Conservation (phyloP, 2,329 filamentous ascomycete species). For the Chrysoporthe puriensis region DNA sequence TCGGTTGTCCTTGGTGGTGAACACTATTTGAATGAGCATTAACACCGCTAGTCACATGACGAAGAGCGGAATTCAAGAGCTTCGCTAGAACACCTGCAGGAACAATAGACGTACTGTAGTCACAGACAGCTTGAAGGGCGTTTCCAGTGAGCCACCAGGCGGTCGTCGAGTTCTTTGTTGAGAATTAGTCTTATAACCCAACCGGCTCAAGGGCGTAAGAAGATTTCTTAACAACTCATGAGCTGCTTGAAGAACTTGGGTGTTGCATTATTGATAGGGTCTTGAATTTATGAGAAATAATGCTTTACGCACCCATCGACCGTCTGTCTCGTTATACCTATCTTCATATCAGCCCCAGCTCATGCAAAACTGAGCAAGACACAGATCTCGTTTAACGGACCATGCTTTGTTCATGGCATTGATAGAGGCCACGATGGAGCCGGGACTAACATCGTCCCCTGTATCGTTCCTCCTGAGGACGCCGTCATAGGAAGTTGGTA, state of each 20-base stretch:
- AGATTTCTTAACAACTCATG: not conserved
- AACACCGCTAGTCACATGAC: not conserved
- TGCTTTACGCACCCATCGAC: slow-evolving; percentile 29
- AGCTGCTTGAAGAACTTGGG: not conserved
- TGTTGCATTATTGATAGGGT: not conserved
- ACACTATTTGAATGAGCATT: slow-evolving; percentile 28
- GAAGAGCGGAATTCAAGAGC: not conserved
- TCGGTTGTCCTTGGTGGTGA: slow-evolving; percentile 34
- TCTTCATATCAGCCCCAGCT: not conserved
- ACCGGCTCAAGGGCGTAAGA: too few relatives aligned
- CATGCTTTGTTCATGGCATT: slow-evolving; percentile 42
- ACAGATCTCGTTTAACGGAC: not conserved
- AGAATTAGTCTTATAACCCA: not conserved
- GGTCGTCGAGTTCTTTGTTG: slow-evolving; percentile 37
- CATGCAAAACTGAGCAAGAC: not conserved
- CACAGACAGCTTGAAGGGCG: slow-evolving; percentile 40
- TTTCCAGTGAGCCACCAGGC: slow-evolving; percentile 46
- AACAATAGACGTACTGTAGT: slow-evolving; percentile 37
- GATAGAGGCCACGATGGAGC: slow-evolving; percentile 33
- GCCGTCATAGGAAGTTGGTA: not conserved
- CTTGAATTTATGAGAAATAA: not conserved
- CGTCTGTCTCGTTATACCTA: slow-evolving; percentile 36
- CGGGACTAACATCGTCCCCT: slow-evolving; percentile 16
- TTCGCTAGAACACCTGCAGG: not conserved
- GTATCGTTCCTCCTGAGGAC: not conserved